Percentiles rank a stretch among this genome's conserved stretches.
Conservation (phyloP, 768 basidiomycete genomes). For the Neoboletus brunneissimus region DNA sequence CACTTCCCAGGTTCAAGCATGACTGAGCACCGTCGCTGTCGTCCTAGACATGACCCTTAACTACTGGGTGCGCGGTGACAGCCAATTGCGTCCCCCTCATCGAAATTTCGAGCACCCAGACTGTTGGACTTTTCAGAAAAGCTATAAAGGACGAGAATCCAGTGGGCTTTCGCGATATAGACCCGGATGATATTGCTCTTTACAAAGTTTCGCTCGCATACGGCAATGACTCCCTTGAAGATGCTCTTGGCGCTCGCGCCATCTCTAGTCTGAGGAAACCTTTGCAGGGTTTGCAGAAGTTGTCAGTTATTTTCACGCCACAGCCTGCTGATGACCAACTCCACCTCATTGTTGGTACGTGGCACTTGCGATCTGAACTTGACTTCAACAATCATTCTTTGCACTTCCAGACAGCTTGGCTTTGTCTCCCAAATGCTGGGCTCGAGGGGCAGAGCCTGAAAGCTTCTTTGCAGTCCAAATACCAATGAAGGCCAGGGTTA, state of each 20-base stretch:
- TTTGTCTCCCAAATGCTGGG: not conserved
- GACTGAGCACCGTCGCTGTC: not conserved
- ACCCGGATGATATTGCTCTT: not conserved
- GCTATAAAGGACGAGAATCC: not conserved
- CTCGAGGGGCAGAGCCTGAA: not conserved
- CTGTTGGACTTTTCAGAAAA: not conserved
- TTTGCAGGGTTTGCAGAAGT: not conserved
- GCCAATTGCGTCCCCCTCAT: fast-evolving
- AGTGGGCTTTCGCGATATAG: not conserved
- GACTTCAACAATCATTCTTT: not conserved
- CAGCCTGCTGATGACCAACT: not conserved
- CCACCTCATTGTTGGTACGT: not conserved
- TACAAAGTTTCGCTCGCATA: not conserved
- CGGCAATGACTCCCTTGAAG: no score
- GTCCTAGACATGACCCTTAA: not conserved
- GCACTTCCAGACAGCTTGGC: not conserved
- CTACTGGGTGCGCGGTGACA: not conserved
- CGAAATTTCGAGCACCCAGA: not conserved
- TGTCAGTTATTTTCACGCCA: not conserved
- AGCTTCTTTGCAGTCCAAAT: not conserved
- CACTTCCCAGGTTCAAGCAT: not conserved
- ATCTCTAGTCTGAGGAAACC: not conserved
- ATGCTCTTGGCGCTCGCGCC: no score
- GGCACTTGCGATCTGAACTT: not conserved
- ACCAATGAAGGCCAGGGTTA: not conserved